Evolutionary conservation across 1,284 basidiomycete species (phyloP).

Genomic region (Apiotrichum gamsii): DNA sequence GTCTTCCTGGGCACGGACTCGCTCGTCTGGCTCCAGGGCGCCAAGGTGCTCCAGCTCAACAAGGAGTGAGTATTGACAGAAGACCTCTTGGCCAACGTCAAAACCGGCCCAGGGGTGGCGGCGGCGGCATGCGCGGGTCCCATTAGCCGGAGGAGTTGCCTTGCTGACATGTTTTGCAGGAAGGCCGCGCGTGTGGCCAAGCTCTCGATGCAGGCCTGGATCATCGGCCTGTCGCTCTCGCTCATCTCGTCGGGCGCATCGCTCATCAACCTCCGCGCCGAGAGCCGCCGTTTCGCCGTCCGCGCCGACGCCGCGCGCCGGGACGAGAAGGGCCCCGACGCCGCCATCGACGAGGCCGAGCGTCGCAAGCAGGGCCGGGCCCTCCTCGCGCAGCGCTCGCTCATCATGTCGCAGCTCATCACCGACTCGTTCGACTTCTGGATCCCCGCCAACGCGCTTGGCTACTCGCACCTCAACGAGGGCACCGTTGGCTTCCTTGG

Average conservation of each 20-base stretch:
- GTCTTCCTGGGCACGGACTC: slow-evolving; percentile 80
- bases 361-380: slow-evolving; percentile 42
- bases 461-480: slow-evolving; percentile 74
- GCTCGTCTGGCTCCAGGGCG: slow-evolving; percentile 71
- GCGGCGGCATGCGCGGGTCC: background rate
- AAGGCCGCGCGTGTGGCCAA: slow-evolving; percentile 63
- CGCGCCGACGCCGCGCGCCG: slow-evolving; percentile 29
- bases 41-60: slow-evolving; percentile 62
- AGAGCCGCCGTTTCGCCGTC: slow-evolving; percentile 40
- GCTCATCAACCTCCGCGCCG: slow-evolving; percentile 44
- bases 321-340: slow-evolving; percentile 32
- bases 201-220: slow-evolving; percentile 81
- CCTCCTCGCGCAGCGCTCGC: slow-evolving; percentile 43
- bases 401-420: slow-evolving; percentile 42
- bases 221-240: slow-evolving; percentile 76
- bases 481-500: slow-evolving; percentile 77
- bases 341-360: slow-evolving; percentile 32
- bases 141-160: too few relatives aligned
- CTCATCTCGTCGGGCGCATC: slow-evolving; percentile 54
- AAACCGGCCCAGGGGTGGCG: too few relatives aligned
- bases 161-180: slow-evolving; percentile 48
- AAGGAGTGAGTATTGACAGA: slow-evolving; percentile 39
- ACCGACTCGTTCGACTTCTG: slow-evolving; percentile 54
- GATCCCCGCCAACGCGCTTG: slow-evolving; percentile 80
- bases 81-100: too few relatives aligned